Percentiles rank a stretch among this genome's conserved stretches.
Evolutionary conservation across 2,329 filamentous ascomycete species (phyloP).

Genomic region (Ampelomyces quisqualis): DNA sequence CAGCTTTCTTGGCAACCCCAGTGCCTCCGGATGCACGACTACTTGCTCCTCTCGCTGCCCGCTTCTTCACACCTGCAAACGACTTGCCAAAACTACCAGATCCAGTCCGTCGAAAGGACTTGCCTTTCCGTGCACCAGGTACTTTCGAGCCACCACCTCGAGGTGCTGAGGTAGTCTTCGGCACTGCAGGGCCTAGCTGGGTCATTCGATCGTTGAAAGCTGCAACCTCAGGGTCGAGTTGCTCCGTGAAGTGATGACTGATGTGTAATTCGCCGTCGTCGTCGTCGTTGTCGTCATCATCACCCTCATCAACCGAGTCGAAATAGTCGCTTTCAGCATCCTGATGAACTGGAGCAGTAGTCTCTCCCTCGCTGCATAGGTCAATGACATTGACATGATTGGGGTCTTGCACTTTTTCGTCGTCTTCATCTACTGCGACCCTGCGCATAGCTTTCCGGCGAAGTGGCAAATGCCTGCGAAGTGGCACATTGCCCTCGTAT

Average conservation of each 20-base stretch:
- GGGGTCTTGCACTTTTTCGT: conserved; percentile 49
- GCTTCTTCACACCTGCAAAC: conserved; percentile 23
- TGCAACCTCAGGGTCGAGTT: conserved; percentile 29
- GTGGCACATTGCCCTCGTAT: conserved; percentile 21
- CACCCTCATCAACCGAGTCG: conserved; percentile 22
- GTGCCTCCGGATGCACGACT: conserved; percentile 15
- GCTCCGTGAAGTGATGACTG: conserved; percentile 35
- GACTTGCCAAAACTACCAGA: conserved; percentile 20
- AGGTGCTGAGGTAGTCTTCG: no score
- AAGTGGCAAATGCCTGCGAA: conserved; percentile 13
- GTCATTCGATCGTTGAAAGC: conserved; percentile 32
- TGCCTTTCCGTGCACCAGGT: conserved; percentile 22
- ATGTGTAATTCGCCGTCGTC: conserved; percentile 21
- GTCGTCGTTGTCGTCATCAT: conserved; percentile 25
- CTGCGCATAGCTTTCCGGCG: conserved; percentile 29
- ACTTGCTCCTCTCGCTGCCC: conserved; percentile 13
- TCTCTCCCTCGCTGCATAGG: conserved; percentile 42
- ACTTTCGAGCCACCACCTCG: conserved; percentile 20
- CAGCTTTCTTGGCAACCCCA: conserved; percentile 9
- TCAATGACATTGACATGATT: conserved; percentile 54
- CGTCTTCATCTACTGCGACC: conserved; percentile 41
- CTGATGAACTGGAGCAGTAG: conserved; percentile 8
- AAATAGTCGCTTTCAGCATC: conserved; percentile 25
- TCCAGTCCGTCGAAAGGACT: conserved; percentile 13
- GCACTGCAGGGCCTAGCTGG: conserved; percentile 18